Conservation (phyloP, 768 basidiomycete species). For the Pisolithus orientalis region DNA sequence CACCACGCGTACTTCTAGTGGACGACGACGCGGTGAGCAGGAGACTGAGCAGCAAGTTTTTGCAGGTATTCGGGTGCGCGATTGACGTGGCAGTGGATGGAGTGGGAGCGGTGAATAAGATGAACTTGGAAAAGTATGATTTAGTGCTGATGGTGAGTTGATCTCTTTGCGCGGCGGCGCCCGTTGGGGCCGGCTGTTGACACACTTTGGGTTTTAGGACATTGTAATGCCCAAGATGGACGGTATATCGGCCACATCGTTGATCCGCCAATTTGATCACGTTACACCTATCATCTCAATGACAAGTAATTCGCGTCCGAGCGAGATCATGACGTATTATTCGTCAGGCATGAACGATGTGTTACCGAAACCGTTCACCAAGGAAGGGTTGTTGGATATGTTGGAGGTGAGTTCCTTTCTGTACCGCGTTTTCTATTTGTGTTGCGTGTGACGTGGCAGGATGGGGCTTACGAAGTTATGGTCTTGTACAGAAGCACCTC, state of each 20-base stretch:
- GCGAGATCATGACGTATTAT: conserved; percentile 83
- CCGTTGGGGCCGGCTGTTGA: neutral
- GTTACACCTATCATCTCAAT: conserved; percentile 98
- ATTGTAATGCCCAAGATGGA: conserved; percentile 92
- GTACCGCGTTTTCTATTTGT: neutral
- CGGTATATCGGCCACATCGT: conserved; percentile 83
- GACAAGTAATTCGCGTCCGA: conserved; percentile 92
- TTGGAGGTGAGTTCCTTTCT: conserved; percentile 56
- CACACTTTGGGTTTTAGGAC: conserved; percentile 45
- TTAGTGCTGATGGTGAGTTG: conserved; percentile 83
- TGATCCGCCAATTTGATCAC: conserved; percentile 92
- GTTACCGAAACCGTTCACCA: conserved; percentile 95
- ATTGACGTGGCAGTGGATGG: conserved; percentile 95
- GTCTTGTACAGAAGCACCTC: conserved; percentile 63
- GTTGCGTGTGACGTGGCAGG: too few species aligned
- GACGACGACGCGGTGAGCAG: conserved; percentile 94
- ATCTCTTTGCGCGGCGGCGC: neutral
- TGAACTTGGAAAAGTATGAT: conserved; percentile 96
- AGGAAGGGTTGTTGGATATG: conserved; percentile 84
- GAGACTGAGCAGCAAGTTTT: conserved; percentile 83
- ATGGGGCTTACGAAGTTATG: too few species aligned
- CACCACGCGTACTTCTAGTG: conserved; percentile 86
- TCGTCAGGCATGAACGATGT: conserved; percentile 89
- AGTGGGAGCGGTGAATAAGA: conserved; percentile 86
- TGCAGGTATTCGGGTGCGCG: conserved; percentile 92